Base-by-base conservation (phyloP, 768 basidiomycete genomes). In the Coprinellus micaceus region DNA sequence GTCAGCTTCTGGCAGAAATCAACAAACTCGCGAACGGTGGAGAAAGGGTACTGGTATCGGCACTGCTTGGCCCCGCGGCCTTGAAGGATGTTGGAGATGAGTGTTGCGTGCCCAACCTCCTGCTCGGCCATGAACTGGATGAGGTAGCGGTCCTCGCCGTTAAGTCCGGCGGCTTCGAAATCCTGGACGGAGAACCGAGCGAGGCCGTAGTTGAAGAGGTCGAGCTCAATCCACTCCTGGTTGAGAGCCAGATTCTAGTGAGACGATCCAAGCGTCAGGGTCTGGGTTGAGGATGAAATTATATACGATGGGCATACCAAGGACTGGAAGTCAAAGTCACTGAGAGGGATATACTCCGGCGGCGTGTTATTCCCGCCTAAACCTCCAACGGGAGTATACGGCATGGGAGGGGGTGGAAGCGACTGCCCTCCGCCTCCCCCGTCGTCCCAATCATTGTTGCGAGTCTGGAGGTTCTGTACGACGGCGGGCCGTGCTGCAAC, bases 101-200 rank as follows among this genome's bases (percentile, higher is more conserved):
- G 66, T 10, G 67, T 71, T 5, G 84, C 80, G 65, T 89, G 86
- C 0, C 84, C 84, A 28, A 81, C 73, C 68, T 87, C 83, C 61
- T 85, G 83, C 49, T 82, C 74, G 13, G 77, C 85, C 82, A 85
- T 85, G 67, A 77, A 84, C 63, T 83, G 69, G 53, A 87, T 79
- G 29, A 86, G 67, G 65, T 67, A 78, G 22, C 77, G 74, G 58
- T 85, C 82, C 22, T 80, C 80, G 4, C 77, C 77, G 46, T 66
- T 73, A 43, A 88, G 61, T 0, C 83, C 84, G 1, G 76, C 80
- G 4, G 66, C 79, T 24, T 78, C 76, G 64, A 86, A 88, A 21
- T 86, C 83, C 25, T 77, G 70, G 0, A 57, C 71, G 2, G 78
- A 77, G 72, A 89, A 88, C 41, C 64, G 61, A 13, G 75, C 74